A percentile compares a stretch with the other conserved stretches of the same genome.
phyloP scores from a whole-genome alignment of 1,284 basidiomycete genomes.

The Rhodotorula glutinis region DNA sequence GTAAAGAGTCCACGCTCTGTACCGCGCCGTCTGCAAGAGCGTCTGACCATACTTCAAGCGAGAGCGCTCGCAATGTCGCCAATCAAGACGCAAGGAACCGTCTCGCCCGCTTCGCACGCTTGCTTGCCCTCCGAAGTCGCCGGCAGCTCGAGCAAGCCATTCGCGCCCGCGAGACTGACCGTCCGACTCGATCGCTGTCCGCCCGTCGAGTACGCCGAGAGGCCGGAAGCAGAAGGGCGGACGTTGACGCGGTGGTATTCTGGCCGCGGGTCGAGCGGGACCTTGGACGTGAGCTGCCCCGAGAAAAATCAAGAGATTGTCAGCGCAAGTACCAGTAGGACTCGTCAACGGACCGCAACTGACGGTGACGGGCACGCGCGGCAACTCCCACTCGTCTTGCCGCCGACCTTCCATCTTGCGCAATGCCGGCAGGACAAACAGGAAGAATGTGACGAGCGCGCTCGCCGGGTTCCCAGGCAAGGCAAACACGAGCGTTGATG shows the following conservation, averaged over 20 bases:
- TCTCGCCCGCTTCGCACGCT: slow-evolving; percentile 56
- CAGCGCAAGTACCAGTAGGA: too few relatives aligned
- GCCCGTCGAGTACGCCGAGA: slow-evolving; percentile 74
- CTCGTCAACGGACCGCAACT: too few relatives aligned
- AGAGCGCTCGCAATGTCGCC: slow-evolving; percentile 56
- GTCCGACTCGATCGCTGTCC: slow-evolving; percentile 76
- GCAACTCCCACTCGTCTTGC: slow-evolving; percentile 58
- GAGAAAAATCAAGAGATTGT: too few relatives aligned
- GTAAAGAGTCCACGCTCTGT: too few relatives aligned
- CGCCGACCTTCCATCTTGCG: slow-evolving; percentile 69
- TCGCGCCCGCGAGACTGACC: slow-evolving; percentile 70
- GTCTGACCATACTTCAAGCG: neutral
- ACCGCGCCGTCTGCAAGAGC: too few relatives aligned
- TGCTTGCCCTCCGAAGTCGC: slow-evolving; percentile 49
- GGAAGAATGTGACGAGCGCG: slow-evolving; percentile 79
- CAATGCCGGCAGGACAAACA: slow-evolving; percentile 78
- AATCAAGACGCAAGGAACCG: slow-evolving; percentile 61
- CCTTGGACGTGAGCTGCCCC: slow-evolving; percentile 58
- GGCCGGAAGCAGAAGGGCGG: slow-evolving; percentile 45
- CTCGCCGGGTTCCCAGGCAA: slow-evolving; percentile 84
- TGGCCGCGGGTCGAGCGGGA: slow-evolving; percentile 67
- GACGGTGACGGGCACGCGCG: slow-evolving; percentile 65
- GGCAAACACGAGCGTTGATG: slow-evolving; percentile 67
- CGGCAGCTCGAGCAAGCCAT: slow-evolving; percentile 71
- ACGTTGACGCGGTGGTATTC: slow-evolving; percentile 78